phyloP scores from a whole-genome alignment of 257 asterid genomes.

The Buddleja alternifolia region DNA sequence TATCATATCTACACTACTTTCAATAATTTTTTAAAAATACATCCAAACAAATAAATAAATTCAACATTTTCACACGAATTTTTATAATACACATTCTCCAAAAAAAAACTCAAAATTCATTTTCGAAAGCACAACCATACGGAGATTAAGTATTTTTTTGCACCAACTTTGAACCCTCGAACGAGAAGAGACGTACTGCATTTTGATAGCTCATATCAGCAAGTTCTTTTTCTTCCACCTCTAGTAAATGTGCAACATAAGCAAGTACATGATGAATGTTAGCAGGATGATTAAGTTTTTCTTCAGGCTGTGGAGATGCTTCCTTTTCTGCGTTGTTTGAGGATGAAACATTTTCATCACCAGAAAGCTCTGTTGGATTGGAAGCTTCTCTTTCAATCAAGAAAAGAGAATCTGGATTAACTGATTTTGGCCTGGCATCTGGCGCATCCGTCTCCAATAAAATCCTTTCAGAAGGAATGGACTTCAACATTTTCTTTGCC shows the following conservation, averaged over 20 bases:
- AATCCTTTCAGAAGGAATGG: conserved; percentile 79
- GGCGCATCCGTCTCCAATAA: conserved; percentile 98
- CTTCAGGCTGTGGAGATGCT: conserved; percentile 27
- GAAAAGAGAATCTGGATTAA: conserved; percentile 39
- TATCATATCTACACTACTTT: too few species aligned
- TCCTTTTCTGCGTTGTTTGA: conserved; percentile 15
- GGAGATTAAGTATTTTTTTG: conserved; percentile 8
- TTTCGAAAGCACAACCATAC: too few species aligned
- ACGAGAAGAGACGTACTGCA: conserved; percentile 73
- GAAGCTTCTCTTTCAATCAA: conserved; percentile 36
- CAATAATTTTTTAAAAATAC: too few species aligned
- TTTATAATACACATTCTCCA: too few species aligned
- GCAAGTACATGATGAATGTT: conserved; percentile 79
- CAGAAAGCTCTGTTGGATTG: conserved; percentile 23
- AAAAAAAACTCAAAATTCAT: too few species aligned
- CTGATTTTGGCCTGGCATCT: conserved; percentile 66
- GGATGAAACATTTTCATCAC: conserved; percentile 23
- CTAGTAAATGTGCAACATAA: conserved; percentile 67
- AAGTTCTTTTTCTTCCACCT: conserved; percentile 60
- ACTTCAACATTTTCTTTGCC: conserved; percentile 83
- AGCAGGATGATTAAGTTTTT: conserved; percentile 78
- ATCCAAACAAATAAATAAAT: too few species aligned
- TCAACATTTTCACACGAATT: too few species aligned
- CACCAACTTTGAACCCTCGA: conserved; percentile 73
- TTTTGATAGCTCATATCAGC: conserved; percentile 73